These are phyloP conservation scores for Kalanchoe fedtschenkoi DNA, from an alignment of 164 flowering plant species.

Conservation along the genomic window DNA sequence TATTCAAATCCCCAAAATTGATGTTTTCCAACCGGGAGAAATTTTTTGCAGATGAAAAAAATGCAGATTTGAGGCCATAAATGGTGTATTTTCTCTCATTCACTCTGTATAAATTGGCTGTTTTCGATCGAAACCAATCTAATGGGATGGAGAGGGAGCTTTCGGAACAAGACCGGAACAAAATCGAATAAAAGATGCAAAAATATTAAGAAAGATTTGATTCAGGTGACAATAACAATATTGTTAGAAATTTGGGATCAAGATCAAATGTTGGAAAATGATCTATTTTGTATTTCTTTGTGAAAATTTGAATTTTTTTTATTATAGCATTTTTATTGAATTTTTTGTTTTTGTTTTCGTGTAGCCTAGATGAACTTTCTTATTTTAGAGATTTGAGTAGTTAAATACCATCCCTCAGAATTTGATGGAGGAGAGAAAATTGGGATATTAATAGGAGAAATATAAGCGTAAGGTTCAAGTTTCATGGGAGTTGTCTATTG, in stretches of 20 bases:
- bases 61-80: not conserved
- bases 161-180: too few relatives aligned
- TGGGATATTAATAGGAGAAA: too few relatives aligned
- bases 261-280: not conserved
- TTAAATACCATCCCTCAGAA: too few relatives aligned
- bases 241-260: too few relatives aligned
- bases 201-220: not conserved
- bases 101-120: too few relatives aligned
- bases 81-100: not conserved
- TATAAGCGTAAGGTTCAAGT: too few relatives aligned
- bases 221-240: not conserved
- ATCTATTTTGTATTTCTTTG: not conserved
- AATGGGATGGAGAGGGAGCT: not conserved
- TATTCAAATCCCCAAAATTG: too few relatives aligned
- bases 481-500: too few relatives aligned
- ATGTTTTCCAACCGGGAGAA: not conserved
- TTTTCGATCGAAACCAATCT: not conserved
- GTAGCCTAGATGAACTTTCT: too few relatives aligned
- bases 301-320: not conserved
- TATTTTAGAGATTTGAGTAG: not conserved
- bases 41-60: not conserved
- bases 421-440: too few relatives aligned
- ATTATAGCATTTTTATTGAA: not conserved
- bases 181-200: too few relatives aligned
- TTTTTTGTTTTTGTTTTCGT: not conserved